Evolutionary conservation across 2,329 filamentous ascomycete species (phyloP), one percentile per base, ranked within the genome.

Genomic region (Pseudocercospora crystallina): DNA sequence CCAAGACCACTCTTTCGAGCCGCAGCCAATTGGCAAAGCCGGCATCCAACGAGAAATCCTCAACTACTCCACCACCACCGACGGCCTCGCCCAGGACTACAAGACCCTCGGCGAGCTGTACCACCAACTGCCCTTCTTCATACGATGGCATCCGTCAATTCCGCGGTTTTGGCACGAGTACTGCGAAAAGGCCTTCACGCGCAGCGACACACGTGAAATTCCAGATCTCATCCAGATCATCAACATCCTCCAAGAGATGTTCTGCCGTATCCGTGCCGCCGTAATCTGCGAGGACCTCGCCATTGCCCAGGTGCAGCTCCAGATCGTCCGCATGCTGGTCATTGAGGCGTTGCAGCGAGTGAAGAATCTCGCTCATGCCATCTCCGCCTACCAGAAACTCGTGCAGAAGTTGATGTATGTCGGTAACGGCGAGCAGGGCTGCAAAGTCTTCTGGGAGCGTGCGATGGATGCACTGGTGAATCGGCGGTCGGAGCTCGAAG

Each of bases 171-270:
- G 40, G 46, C 51, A 35, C 12, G 37, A 53, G 14, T 49, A 43
- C 37, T 38, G 46, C 31, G 17, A 33, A 26, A 17, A 35, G 8
- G 51, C 51, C 17, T 53, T 53, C 42, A 43, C 47, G 14, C 31
- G 20, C 36, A 44, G 43, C 31, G 51, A 53, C 10, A 45, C 42
- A n/a, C 46, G 51, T 38, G 51, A 53, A 33, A 39, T 49, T 11
- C 51, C 51, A 11, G 51, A 53, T 13, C 45, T 53, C 46, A 48
- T 53, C 26, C 51, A 49, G 30, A 32, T 53, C 17, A 30, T 49
- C 29, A 41, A 46, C 33, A 45, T 49, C 41, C 42, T 49, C 11
- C 30, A 36, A n/a, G 51, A 49, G 32, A 15, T 14, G 15, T 48
- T 49, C 37, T 42, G 42, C 5, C 51, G 51, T 20, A 32, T 39